Base-by-base conservation (phyloP, 2,329 filamentous ascomycete species). In the Penicillium sp. region DNA sequence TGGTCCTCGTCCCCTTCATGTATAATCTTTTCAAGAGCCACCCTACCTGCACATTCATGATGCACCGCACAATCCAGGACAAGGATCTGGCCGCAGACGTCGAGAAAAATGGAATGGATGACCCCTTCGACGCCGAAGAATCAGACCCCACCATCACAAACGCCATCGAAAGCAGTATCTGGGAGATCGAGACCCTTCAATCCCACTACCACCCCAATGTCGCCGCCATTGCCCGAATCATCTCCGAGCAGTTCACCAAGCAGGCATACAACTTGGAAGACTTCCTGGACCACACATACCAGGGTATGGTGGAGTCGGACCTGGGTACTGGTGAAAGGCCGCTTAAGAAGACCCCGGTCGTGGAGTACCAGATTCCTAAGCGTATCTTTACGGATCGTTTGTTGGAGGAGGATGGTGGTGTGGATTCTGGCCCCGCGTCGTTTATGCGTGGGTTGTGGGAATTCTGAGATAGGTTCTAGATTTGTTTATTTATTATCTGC, bases 151-250 rank as follows among this genome's bases (percentile, higher is more conserved):
- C 92, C 82, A 81, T 88, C 71, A 97, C 92, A 0, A 75, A 82
- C 34, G 94, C 95, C 16, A 90, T 99, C 55, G 92, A 97, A 54
- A 96, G 91, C 73, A 92, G 89, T 71, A 77, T 99, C 7, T 99
- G 94, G 95, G 94, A 99, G 72, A 82, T 99, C 48, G 89, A 95
- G 56, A 92, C 91, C 54, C 79, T 97, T 53, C 91, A 95, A 72
- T 88, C 87, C 1, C 95, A 99, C 73, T 97, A 96, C 74, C 94
- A 99, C 70, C 94, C 95, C 13, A 99, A 97, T 65, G 91, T 99
- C 21, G 92, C 93, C 0, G 94, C 92, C 2, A 86, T 99, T 63
- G 89, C 92, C 40, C 94, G 92, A 74, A 96, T 99, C 60, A 86
- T 99, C 53, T 90, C 90, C 2, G 92, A 97, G 75, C 94, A 97